Conservation (phyloP, 2,329 filamentous ascomycete genomes). For the Erysiphe neolycopersici region DNA sequence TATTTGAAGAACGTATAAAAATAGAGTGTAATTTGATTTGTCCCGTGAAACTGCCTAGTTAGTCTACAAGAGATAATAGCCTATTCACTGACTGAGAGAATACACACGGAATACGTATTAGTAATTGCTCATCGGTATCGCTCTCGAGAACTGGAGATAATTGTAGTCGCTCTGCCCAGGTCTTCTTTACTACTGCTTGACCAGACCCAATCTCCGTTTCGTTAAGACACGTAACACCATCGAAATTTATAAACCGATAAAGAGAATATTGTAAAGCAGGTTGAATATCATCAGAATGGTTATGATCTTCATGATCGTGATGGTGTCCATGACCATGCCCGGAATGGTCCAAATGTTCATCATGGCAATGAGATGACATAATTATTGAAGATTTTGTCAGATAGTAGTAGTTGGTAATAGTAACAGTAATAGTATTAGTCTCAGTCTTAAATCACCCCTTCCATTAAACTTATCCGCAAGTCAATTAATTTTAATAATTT, state of each 20-base stretch:
- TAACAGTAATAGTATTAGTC: too few relatives aligned
- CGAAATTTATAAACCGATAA: constrained; percentile 80
- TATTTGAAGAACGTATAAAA: constrained; percentile 52
- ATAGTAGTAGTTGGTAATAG: too few relatives aligned
- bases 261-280: constrained; percentile 76
- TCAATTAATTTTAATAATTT: too few relatives aligned
- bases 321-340: constrained; percentile 12
- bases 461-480: too few relatives aligned
- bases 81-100: neutral
- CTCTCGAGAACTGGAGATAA: constrained; percentile 52
- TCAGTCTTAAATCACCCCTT: too few relatives aligned
- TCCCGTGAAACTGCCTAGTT: constrained; percentile 46
- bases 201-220: constrained; percentile 45
- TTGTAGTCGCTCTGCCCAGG: constrained; percentile 58
- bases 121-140: constrained; percentile 75
- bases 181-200: constrained; percentile 58
- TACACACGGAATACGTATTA: constrained; percentile 69
- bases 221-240: constrained; percentile 61
- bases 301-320: constrained; percentile 47
- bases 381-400: too few relatives aligned
- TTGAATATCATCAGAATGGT: constrained; percentile 77
- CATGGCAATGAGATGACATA: too few relatives aligned
- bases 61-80: neutral
- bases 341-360: too few relatives aligned
- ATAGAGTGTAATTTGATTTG: constrained; percentile 84